Evolutionary conservation across 345 rosid genomes (phyloP).

Genomic region (Kandelia obovata): DNA sequence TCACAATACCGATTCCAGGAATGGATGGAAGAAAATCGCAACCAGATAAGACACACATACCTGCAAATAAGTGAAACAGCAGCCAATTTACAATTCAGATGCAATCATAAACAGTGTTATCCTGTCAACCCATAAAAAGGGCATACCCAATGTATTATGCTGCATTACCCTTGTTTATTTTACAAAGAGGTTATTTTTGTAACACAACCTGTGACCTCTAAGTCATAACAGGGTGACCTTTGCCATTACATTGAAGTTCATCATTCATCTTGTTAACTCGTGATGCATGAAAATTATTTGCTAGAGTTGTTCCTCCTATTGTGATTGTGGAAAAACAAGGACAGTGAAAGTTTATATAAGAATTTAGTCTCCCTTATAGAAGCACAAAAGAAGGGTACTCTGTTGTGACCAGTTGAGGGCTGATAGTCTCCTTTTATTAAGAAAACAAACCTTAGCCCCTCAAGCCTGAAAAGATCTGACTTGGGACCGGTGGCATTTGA

Average conservation of each 20-base stretch:
- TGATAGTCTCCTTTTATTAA: no score
- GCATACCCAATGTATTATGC: no score
- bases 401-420: no score
- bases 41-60: slow-evolving; percentile 91
- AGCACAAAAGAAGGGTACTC: neutral
- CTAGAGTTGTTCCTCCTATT: neutral
- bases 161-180: no score
- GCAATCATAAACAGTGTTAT: neutral
- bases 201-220: no score
- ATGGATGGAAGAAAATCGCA: slow-evolving; percentile 93
- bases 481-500: no score
- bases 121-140: no score
- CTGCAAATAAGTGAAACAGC: slow-evolving; percentile 35
- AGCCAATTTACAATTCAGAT: slow-evolving; percentile 9
- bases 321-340: neutral
- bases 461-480: no score
- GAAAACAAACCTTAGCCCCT: no score
- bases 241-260: no score
- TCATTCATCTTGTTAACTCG: neutral
- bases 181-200: no score
- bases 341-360: neutral
- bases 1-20: slow-evolving; percentile 81
- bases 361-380: neutral
- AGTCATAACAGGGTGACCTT: no score
- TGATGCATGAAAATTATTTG: neutral